Evolutionary conservation across 441 rosid species (phyloP).

Genomic region (Theobroma grandiflorum): DNA sequence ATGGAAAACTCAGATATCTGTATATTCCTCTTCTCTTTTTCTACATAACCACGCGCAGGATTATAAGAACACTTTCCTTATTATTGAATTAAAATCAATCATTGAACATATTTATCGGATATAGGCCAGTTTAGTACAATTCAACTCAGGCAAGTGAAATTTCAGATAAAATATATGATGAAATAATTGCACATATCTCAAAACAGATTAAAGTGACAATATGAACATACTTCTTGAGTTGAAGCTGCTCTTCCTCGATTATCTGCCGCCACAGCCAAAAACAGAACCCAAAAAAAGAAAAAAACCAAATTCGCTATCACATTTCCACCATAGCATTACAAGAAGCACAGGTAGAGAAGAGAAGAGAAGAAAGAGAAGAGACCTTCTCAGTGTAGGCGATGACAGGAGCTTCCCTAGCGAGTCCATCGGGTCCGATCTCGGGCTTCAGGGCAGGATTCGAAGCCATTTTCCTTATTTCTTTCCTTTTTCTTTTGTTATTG

Average conservation of each 20-base stretch:
- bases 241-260: slow-evolving; percentile 88
- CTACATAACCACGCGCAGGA: background rate
- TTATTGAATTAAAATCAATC: slow-evolving; percentile 7
- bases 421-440: slow-evolving; percentile 93
- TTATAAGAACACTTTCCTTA: background rate
- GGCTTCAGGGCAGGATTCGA: slow-evolving; percentile 65
- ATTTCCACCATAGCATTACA: slow-evolving; percentile 19
- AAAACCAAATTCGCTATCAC: slow-evolving; percentile 22
- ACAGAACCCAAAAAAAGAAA: background rate
- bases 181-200: background rate
- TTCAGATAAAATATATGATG: background rate
- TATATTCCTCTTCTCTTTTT: background rate
- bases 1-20: background rate
- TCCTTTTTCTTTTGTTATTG: background rate
- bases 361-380: slow-evolving; percentile 6
- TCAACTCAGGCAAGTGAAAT: background rate
- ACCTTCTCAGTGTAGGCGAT: slow-evolving; percentile 95
- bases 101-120: background rate
- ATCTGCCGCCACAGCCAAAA: slow-evolving; percentile 48
- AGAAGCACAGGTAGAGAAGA: background rate
- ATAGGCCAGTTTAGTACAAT: background rate
- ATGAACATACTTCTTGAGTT: slow-evolving; percentile 73
- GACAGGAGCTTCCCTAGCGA: slow-evolving; percentile 80
- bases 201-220: background rate
- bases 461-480: slow-evolving; percentile 42